phyloP scores from a whole-genome alignment of 169 alveolate species.

The Cryptosporidium baileyi region DNA sequence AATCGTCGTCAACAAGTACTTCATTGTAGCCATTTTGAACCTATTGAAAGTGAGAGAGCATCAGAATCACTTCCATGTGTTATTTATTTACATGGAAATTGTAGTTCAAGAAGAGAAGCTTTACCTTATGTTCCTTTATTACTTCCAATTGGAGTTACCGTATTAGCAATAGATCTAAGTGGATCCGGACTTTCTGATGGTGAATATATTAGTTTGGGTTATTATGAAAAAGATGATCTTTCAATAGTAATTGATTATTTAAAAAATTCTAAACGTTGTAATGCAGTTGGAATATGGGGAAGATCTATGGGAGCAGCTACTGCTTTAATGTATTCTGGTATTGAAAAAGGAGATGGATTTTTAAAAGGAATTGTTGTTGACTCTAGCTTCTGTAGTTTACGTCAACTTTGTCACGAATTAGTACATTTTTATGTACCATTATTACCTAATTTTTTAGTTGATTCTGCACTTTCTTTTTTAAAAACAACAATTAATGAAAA shows the following conservation, averaged over 20 bases:
- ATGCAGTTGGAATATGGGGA: conserved; percentile 92
- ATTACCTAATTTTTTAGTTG: conserved; percentile 34
- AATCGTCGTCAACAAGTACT: conserved; percentile 80
- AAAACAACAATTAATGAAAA: conserved; percentile 76
- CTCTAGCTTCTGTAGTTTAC: conserved; percentile 79
- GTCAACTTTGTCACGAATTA: conserved; percentile 74
- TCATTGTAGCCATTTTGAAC: conserved; percentile 90
- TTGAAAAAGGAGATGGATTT: conserved; percentile 82
- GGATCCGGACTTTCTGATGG: conserved; percentile 87
- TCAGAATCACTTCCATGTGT: conserved; percentile 88
- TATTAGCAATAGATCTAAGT: conserved; percentile 88
- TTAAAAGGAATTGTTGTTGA: conserved; percentile 91
- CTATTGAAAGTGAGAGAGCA: conserved; percentile 78
- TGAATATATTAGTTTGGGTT: conserved; percentile 86
- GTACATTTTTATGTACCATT: conserved; percentile 55
- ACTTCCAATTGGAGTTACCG: conserved; percentile 85
- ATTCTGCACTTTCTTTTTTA: conserved; percentile 54
- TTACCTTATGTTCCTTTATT: conserved; percentile 82
- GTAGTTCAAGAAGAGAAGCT: conserved; percentile 89
- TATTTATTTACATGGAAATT: conserved; percentile 90
- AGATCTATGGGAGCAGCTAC: conserved; percentile 95
- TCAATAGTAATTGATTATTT: conserved; percentile 83
- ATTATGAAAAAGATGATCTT: conserved; percentile 88
- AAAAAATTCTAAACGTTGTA: conserved; percentile 80
- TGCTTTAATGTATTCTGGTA: conserved; percentile 84